These are phyloP conservation scores for Debaryomyces singareniensis DNA, from an alignment of 1,139 yeast species.

Conservation along the genomic window DNA sequence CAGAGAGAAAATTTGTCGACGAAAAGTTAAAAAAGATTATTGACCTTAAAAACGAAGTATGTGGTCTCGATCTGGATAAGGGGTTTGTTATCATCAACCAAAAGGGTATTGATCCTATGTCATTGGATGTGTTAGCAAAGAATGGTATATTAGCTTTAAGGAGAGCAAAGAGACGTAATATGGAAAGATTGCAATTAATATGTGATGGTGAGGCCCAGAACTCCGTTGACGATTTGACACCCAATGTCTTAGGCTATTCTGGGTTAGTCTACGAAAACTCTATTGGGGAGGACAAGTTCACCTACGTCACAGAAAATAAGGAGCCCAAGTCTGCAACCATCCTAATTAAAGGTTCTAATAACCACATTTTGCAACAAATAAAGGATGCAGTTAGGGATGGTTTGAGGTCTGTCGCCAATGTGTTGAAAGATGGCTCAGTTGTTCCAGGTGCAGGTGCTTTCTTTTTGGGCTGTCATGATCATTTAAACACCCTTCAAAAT, in stretches of 20 bases:
- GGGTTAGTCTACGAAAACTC: constrained; percentile 90
- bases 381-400: constrained; percentile 98
- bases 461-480: constrained; percentile 74
- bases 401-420: constrained; percentile 88
- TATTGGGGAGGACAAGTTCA: constrained; percentile 95
- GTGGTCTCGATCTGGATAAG: constrained; percentile 64
- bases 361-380: constrained; percentile 82
- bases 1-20: constrained; percentile 92
- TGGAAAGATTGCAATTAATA: constrained; percentile 95
- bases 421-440: constrained; percentile 74
- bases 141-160: constrained; percentile 90
- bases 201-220: constrained; percentile 98
- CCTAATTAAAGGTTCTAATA: constrained; percentile 88
- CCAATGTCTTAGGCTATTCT: constrained; percentile 80
- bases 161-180: constrained; percentile 97
- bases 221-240: constrained; percentile 89
- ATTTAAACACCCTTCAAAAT: constrained; percentile 47
- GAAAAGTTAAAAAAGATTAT: constrained; percentile 87
- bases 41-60: constrained; percentile 87
- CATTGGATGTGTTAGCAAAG: constrained; percentile 88
- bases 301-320: constrained; percentile 87
- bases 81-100: constrained; percentile 96
- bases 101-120: constrained; percentile 98
- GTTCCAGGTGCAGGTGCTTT: constrained; percentile 98
- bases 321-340: constrained; percentile 91